These are phyloP conservation scores for Wallacemonas sp. DNA, from an alignment of 208 protist genomes.

Conservation along the genomic window DNA sequence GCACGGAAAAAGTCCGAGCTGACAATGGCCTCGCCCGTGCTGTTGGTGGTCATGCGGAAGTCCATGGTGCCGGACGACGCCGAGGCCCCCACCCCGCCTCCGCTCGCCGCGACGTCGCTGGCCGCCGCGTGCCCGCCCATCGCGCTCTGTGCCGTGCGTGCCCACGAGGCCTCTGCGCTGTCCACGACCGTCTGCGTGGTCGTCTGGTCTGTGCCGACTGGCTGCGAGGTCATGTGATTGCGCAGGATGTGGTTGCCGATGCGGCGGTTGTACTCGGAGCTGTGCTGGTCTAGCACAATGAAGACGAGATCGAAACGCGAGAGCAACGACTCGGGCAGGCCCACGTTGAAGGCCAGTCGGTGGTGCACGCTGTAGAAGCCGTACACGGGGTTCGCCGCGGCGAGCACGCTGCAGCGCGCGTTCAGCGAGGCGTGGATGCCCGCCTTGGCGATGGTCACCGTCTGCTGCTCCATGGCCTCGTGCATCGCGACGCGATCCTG, in stretches of 20 bases:
- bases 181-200: conserved; percentile 72
- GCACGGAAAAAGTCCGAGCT: conserved; percentile 97
- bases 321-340: conserved; percentile 98
- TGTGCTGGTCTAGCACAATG: conserved; percentile 98
- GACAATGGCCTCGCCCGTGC: conserved; percentile 88
- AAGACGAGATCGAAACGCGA: conserved; percentile 99
- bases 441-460: conserved; percentile 99
- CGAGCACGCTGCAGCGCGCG: conserved; percentile 98
- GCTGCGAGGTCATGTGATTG: conserved; percentile 90
- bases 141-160: conserved; percentile 21
- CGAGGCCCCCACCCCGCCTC: conserved; percentile 2
- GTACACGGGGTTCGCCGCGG: conserved; percentile 99
- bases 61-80: conserved; percentile 28
- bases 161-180: conserved; percentile 53
- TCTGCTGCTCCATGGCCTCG: conserved; percentile 99
- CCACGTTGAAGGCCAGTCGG: conserved; percentile 95
- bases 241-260: conserved; percentile 97
- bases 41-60: conserved; percentile 81
- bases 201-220: conserved; percentile 55
- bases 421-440: conserved; percentile 99
- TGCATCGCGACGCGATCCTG: conserved; percentile 97
- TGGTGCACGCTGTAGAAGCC: conserved; percentile 96
- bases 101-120: neutral
- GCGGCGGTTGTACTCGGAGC: conserved; percentile 87
- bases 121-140: neutral